Evolutionary conservation across 75 land plant species (phyloP), one percentile per base, ranked within the genome.

Genomic region (Picea glauca): DNA sequence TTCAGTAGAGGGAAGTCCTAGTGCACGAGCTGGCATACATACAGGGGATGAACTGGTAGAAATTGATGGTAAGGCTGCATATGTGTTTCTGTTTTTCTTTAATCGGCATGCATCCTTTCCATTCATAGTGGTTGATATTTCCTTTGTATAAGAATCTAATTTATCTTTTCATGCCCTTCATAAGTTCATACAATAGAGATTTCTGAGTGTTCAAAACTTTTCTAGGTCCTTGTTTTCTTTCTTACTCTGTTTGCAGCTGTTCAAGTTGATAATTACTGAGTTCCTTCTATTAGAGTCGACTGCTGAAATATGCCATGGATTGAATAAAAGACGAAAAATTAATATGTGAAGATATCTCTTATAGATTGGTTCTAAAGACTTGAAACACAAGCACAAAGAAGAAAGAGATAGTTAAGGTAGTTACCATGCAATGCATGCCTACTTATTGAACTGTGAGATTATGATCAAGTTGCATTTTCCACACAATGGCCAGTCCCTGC

Each of bases 41-140:
- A 84, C 91, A 78, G 99, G 99, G 62, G 99, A 97, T 83, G 98
- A 97, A 73, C 77, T 97, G 30, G 76, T 97, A 74, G 92, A 93
- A 67, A 97, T 97, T 75, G 88, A 97, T 90, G 99, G 99, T 97
- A 77, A 79, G 80, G 31, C 63, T 26, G n/a, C 61, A 15, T 60
- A 63, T 46, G 17, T 13, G 5, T 43, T 79, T 73, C 54, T 60
- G 57, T 73, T 54, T 73, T 74, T 64, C 60, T 79, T 38, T 62
- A 81, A 15, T 70, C 33, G 14, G 73, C 35, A 33, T 35, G 68
- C 20, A 40, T 23, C 50, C 20, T 77, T 14, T 23, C 40, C 76
- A n/a, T 7, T 74, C 11, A 50, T 50, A 35, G 46, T 35, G 78
- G 38, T 26, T 76, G 78, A 40, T 23, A 5, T 58, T 60, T 31